Conservation (phyloP, 1,284 basidiomycete genomes). For the Rugosomyces carneus region DNA sequence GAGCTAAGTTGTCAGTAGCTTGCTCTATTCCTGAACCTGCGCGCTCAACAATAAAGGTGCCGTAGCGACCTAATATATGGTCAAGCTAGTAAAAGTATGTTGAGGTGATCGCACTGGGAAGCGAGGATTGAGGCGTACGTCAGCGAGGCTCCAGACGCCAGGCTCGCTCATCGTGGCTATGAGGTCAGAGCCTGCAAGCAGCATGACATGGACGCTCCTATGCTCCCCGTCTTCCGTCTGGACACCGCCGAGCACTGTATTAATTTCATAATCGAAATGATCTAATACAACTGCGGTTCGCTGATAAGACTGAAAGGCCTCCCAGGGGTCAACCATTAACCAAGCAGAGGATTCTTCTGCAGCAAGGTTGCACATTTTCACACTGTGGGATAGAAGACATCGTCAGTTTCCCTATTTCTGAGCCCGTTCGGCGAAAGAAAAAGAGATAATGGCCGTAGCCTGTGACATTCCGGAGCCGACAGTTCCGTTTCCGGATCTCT, state of each 20-base stretch:
- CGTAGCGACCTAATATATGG: slow-evolving; percentile 92
- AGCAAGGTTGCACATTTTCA: slow-evolving; percentile 85
- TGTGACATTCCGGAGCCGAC: slow-evolving; percentile 18
- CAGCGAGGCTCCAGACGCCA: slow-evolving; percentile 95
- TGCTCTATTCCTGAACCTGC: slow-evolving; percentile 90
- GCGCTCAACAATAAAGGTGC: slow-evolving; percentile 92
- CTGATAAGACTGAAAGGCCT: slow-evolving; percentile 91
- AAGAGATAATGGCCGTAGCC: neutral
- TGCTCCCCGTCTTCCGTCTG: slow-evolving; percentile 58
- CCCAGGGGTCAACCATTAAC: slow-evolving; percentile 97
- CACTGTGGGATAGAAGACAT: slow-evolving; percentile 36
- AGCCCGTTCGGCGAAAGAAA: neutral
- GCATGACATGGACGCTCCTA: slow-evolving; percentile 74
- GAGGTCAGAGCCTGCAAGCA: slow-evolving; percentile 94
- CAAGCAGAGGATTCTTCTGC: slow-evolving; percentile 74
- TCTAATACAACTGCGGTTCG: slow-evolving; percentile 94
- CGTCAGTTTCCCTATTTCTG: slow-evolving; percentile 9
- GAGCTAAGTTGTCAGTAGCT: slow-evolving; percentile 68
- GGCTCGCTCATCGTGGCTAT: slow-evolving; percentile 98
- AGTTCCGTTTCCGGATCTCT: slow-evolving; percentile 4
- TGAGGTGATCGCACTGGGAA: slow-evolving; percentile 1
- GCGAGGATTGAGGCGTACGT: slow-evolving; percentile 47
- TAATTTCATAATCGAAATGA: slow-evolving; percentile 93
- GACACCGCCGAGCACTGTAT: slow-evolving; percentile 72
- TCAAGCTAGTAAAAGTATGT: slow-evolving; percentile 57